These are phyloP conservation scores for Baeospora myosura DNA, from an alignment of 1,284 basidiomycete genomes.

Conservation along the genomic window DNA sequence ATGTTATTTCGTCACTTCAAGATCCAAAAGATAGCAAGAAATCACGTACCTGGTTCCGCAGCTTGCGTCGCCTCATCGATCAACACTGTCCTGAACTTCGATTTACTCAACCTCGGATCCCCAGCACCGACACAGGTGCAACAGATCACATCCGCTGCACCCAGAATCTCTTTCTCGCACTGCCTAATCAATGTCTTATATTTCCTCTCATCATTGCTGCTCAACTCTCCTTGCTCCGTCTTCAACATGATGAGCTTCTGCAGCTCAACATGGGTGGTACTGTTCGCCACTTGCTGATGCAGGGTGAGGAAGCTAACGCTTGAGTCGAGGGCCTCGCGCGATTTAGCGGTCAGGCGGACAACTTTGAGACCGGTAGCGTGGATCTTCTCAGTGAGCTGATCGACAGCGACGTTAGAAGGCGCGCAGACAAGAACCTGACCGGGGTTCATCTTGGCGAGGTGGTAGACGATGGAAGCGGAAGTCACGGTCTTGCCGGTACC, in stretches of 20 bases:
- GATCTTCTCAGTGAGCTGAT: constrained; percentile 98
- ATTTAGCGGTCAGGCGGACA: constrained; percentile 95
- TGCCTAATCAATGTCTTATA: constrained; percentile 93
- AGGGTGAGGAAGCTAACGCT: constrained; percentile 90
- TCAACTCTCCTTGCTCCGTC: constrained; percentile 95
- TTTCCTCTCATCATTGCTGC: constrained; percentile 93
- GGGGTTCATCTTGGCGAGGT: constrained; percentile 98
- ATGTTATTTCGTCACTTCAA: constrained; percentile 14
- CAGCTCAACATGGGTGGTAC: constrained; percentile 88
- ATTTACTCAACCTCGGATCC: constrained; percentile 89
- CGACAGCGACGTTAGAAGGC: constrained; percentile 98
- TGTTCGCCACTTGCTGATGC: constrained; percentile 96
- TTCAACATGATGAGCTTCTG: constrained; percentile 98
- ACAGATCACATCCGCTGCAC: constrained; percentile 96
- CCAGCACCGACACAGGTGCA: constrained; percentile 98
- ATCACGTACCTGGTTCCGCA: constrained; percentile 80
- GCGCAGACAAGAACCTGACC: constrained; percentile 99
- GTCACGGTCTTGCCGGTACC: constrained; percentile 99
- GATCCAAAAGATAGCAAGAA: background rate
- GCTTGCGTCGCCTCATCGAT: constrained; percentile 99
- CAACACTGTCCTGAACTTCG: constrained; percentile 97
- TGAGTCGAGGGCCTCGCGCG: constrained; percentile 93
- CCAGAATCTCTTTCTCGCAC: constrained; percentile 95
- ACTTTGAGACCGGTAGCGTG: constrained; percentile 96
- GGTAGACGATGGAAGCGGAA: constrained; percentile 98